phyloP scores from a whole-genome alignment of 768 basidiomycete genomes.

The Pleurotus platypus region DNA sequence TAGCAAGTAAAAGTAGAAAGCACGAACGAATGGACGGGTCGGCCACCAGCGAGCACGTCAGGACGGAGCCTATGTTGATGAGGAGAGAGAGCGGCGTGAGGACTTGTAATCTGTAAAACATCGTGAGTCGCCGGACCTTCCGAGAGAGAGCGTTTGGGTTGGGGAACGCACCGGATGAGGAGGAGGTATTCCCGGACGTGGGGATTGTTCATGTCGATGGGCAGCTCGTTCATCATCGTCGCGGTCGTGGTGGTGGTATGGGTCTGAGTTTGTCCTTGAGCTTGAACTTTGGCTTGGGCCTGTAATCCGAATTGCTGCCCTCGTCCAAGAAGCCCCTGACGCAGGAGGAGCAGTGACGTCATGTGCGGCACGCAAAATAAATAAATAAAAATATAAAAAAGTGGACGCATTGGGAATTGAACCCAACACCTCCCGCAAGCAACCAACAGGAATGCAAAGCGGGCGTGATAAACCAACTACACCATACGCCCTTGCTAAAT shows the following conservation, averaged over 20 bases:
- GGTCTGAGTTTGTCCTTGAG: too few relatives aligned
- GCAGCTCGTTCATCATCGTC: constrained; percentile 47
- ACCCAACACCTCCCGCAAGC: constrained; percentile 23
- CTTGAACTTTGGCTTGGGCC: too few relatives aligned
- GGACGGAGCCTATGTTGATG: constrained; percentile 69
- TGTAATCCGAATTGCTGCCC: too few relatives aligned
- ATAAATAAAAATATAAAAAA: neutral
- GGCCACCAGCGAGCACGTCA: constrained; percentile 67
- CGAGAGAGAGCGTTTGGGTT: neutral
- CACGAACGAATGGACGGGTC: constrained; percentile 56
- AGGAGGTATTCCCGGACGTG: constrained; percentile 63
- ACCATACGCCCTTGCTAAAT: constrained; percentile 20
- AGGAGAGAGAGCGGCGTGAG: constrained; percentile 82
- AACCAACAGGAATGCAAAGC: constrained; percentile 17
- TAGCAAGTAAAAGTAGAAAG: neutral
- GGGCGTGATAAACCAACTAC: constrained; percentile 30
- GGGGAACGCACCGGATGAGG: constrained; percentile 46
- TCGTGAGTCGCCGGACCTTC: neutral
- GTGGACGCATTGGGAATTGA: constrained; percentile 27
- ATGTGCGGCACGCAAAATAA: too few relatives aligned
- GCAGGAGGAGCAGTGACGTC: too few relatives aligned
- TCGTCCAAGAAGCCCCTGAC: too few relatives aligned
- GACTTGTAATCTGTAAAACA: constrained; percentile 63
- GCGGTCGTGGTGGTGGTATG: too few relatives aligned
- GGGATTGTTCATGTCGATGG: constrained; percentile 57